A percentile compares a stretch with the other conserved stretches of the same genome.
phyloP scores from a whole-genome alignment of 768 basidiomycete species.

The Candolleomyces efflorescens region DNA sequence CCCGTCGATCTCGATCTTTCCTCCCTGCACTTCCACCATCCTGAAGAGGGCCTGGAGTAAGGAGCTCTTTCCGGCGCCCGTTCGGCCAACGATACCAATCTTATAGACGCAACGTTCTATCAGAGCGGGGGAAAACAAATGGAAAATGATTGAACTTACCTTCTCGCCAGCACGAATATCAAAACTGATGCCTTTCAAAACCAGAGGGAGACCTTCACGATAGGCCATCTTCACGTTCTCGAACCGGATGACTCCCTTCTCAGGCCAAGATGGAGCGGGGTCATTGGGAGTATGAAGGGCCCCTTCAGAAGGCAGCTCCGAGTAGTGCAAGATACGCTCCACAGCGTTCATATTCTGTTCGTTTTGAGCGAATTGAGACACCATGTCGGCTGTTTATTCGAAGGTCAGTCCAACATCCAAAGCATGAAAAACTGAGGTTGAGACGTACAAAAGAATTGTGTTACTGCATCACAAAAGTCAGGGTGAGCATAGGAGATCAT shows the following conservation, averaged over 20 bases:
- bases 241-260: slow-evolving; percentile 51
- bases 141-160: no score
- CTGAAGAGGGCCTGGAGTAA: slow-evolving; percentile 55
- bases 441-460: no score
- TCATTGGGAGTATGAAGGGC: slow-evolving; percentile 34
- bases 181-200: slow-evolving; percentile 58
- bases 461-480: neutral
- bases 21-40: slow-evolving; percentile 54
- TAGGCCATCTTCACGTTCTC: slow-evolving; percentile 51
- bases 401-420: no score
- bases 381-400: slow-evolving; percentile 39
- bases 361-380: slow-evolving; percentile 50
- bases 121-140: no score
- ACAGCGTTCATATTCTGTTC: slow-evolving; percentile 72
- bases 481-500: neutral
- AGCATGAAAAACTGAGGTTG: no score
- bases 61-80: slow-evolving; percentile 50
- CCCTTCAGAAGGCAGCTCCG: slow-evolving; percentile 55
- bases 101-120: no score
- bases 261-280: slow-evolving; percentile 45
- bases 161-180: slow-evolving; percentile 57
- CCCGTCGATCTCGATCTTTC: slow-evolving; percentile 54
- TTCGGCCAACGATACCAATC: slow-evolving; percentile 44
- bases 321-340: slow-evolving; percentile 64
- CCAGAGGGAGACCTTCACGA: slow-evolving; percentile 57